These are phyloP conservation scores for Trichoderma guizhouense DNA, from an alignment of 2,329 filamentous ascomycete species.

Conservation along the genomic window DNA sequence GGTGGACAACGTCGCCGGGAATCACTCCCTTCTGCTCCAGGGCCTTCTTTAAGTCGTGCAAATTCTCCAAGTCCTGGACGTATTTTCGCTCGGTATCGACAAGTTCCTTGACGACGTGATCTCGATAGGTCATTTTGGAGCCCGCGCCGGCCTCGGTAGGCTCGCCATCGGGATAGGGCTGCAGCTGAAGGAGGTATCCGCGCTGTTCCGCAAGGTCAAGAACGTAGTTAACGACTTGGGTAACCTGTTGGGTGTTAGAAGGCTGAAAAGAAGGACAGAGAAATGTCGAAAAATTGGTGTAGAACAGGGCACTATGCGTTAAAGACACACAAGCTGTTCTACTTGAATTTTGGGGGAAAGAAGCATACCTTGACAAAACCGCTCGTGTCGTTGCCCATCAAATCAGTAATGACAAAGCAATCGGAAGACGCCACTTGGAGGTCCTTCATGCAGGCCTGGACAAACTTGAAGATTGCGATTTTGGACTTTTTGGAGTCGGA, in stretches of 20 bases:
- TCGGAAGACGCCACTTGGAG: conserved; percentile 75
- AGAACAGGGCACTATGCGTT: neutral
- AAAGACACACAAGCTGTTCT: neutral
- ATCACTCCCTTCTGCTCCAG: conserved; percentile 85
- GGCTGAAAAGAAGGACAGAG: neutral
- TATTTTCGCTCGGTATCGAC: conserved; percentile 97
- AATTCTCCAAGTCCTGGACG: conserved; percentile 90
- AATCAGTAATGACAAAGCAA: conserved; percentile 86
- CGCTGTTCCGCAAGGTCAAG: conserved; percentile 80
- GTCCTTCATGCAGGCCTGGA: conserved; percentile 82
- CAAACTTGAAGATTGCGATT: conserved; percentile 85
- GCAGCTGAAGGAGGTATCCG: conserved; percentile 64
- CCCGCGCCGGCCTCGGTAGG: conserved; percentile 47
- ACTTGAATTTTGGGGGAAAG: neutral
- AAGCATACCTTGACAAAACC: conserved; percentile 84
- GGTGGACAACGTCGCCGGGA: conserved; percentile 84
- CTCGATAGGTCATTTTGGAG: conserved; percentile 68
- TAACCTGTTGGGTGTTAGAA: conserved; percentile 50
- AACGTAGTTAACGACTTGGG: conserved; percentile 86
- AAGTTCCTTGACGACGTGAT: conserved; percentile 87
- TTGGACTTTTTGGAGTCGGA: conserved; percentile 76
- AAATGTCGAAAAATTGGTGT: neutral
- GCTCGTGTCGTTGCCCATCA: conserved; percentile 91
- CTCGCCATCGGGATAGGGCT: conserved; percentile 56
- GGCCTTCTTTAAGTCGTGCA: conserved; percentile 87